These are phyloP conservation scores for Cairneyella variabilis DNA, from an alignment of 495 filamentous ascomycete genomes.

Conservation along the genomic window DNA sequence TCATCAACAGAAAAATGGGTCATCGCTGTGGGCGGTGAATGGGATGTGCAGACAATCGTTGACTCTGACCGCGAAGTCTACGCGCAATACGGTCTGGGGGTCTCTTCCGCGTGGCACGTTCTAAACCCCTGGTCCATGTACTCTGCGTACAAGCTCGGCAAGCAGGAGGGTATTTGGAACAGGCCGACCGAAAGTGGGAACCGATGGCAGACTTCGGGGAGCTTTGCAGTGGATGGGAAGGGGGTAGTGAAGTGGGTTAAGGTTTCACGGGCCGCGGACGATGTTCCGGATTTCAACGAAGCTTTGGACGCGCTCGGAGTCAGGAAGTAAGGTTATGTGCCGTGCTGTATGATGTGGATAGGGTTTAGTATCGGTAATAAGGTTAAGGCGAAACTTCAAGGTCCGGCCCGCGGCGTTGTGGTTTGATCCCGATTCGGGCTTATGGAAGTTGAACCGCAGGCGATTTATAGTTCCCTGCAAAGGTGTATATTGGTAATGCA, in stretches of 20 bases:
- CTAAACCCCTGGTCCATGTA: slow-evolving; percentile 42
- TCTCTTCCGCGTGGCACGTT: slow-evolving; percentile 48
- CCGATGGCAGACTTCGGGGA: slow-evolving; percentile 55
- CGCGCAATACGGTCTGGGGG: slow-evolving; percentile 51
- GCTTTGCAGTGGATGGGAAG: slow-evolving; percentile 48
- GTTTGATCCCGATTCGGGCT: too few relatives aligned
- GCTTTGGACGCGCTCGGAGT: too few relatives aligned
- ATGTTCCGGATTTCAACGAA: slow-evolving; percentile 46
- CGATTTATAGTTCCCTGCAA: too few relatives aligned
- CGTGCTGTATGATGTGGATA: too few relatives aligned
- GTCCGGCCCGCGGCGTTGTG: too few relatives aligned
- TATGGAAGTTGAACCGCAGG: too few relatives aligned
- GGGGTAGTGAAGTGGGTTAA: slow-evolving; percentile 47
- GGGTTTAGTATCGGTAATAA: too few relatives aligned
- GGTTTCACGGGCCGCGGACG: slow-evolving; percentile 38
- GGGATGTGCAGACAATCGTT: slow-evolving; percentile 48
- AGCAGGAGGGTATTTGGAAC: slow-evolving; percentile 53
- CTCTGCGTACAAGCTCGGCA: slow-evolving; percentile 42
- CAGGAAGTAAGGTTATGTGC: too few relatives aligned
- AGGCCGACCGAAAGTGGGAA: slow-evolving; percentile 48
- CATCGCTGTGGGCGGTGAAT: slow-evolving; percentile 42
- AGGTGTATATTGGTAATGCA: too few relatives aligned
- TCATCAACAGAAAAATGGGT: slow-evolving; percentile 52
- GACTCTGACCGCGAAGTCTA: slow-evolving; percentile 49
- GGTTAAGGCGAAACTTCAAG: too few relatives aligned